A percentile compares a stretch with the other conserved stretches of the same genome.
Conservation (phyloP, 78 protist genomes). For the Goniomonas avonlea region DNA sequence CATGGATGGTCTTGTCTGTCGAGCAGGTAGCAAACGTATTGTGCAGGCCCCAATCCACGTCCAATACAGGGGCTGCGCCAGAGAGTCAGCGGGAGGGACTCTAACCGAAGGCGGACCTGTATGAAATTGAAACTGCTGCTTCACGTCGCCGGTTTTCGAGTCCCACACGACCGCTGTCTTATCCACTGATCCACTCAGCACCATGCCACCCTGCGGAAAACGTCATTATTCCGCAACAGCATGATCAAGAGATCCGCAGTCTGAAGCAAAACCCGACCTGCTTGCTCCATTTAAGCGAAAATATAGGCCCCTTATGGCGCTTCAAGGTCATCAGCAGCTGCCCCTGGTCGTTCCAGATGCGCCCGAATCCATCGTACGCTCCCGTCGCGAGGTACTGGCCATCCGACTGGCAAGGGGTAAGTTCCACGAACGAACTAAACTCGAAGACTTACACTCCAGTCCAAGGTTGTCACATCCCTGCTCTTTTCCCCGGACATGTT, state of each 20-base stretch:
- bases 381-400: constrained; percentile 86
- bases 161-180: constrained; percentile 87
- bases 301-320: constrained; percentile 77
- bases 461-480: constrained; percentile 82
- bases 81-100: background rate
- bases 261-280: too few species aligned
- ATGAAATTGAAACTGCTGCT: constrained; percentile 69
- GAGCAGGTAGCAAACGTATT: constrained; percentile 44
- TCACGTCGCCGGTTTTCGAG: constrained; percentile 44
- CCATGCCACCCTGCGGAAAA: constrained; percentile 47
- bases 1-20: constrained; percentile 35
- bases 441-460: constrained; percentile 79
- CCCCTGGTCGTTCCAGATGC: constrained; percentile 69
- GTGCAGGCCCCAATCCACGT: constrained; percentile 80
- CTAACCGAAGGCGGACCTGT: background rate
- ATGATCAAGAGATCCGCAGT: too few species aligned
- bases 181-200: constrained; percentile 79
- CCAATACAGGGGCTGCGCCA: constrained; percentile 74
- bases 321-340: constrained; percentile 42
- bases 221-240: too few species aligned
- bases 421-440: background rate
- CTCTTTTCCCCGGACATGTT: too few species aligned
- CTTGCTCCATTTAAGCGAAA: constrained; percentile 88
- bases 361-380: constrained; percentile 82
- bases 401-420: constrained; percentile 35